Evolutionary conservation across 192 early-diverging fungal genomes (phyloP).

Genomic region (Glomus cerebriforme): DNA sequence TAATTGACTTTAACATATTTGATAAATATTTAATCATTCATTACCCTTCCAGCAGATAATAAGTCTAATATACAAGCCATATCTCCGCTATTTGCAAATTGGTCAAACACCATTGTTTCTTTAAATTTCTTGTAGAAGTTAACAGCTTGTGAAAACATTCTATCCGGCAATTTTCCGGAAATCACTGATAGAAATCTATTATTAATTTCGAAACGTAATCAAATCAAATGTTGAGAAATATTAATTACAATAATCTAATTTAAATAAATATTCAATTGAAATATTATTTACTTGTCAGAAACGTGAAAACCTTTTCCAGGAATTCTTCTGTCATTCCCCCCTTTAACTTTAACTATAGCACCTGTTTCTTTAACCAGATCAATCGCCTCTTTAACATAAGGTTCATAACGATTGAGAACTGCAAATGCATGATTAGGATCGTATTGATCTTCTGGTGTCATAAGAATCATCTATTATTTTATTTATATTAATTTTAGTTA

Average conservation of each 20-base stretch:
- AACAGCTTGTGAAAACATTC: constrained; percentile 33
- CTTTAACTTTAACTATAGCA: constrained; percentile 34
- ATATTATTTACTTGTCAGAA: constrained; percentile 33
- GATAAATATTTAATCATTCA: not conserved
- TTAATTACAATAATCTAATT: not conserved
- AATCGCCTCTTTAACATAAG: constrained; percentile 12
- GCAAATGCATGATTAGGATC: constrained; percentile 29
- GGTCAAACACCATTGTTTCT: constrained; percentile 5
- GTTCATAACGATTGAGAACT: constrained; percentile 30
- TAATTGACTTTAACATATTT: not conserved
- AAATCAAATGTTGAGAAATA: too few relatives aligned
- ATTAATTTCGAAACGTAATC: not conserved
- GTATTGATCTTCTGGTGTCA: constrained; percentile 38
- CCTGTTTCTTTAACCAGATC: constrained; percentile 23
- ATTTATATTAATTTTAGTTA: constrained; percentile 9
- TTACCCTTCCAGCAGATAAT: constrained; percentile 30
- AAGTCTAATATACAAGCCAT: constrained; percentile 38
- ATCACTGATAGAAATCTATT: constrained; percentile 33
- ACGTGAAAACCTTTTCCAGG: constrained; percentile 34
- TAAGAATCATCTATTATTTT: constrained; percentile 34
- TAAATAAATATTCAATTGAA: not conserved
- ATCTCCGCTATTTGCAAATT: constrained; percentile 30
- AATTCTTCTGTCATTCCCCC: constrained; percentile 29
- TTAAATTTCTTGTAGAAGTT: constrained; percentile 14
- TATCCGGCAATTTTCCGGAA: constrained; percentile 28